These are phyloP conservation scores for Mycena alexandri DNA, from an alignment of 768 basidiomycete species.

Conservation along the genomic window DNA sequence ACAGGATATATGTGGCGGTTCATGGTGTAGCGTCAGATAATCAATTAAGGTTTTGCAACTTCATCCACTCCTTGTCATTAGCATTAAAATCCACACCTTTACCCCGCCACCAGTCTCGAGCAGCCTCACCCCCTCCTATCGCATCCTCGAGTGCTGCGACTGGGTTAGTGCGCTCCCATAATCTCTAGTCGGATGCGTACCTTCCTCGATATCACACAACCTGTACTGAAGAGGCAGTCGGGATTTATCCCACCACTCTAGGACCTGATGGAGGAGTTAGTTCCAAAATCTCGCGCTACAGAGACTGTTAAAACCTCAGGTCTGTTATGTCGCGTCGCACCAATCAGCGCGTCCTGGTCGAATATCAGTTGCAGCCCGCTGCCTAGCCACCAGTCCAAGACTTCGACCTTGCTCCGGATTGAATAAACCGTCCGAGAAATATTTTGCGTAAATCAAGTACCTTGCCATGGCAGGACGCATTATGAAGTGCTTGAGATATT, in stretches of 20 bases:
- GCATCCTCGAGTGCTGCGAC: constrained; percentile 81
- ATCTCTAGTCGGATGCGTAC: not conserved
- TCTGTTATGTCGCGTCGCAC: constrained; percentile 85
- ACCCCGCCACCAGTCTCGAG: constrained; percentile 83
- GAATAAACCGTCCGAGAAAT: not conserved
- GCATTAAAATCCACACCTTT: constrained; percentile 89
- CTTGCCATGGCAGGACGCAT: constrained; percentile 78
- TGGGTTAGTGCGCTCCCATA: not conserved
- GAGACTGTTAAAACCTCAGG: constrained; percentile 56
- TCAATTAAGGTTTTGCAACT: constrained; percentile 80
- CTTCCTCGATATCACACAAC: constrained; percentile 91
- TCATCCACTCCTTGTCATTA: constrained; percentile 91
- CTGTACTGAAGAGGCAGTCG: constrained; percentile 87
- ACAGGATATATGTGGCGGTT: constrained; percentile 24
- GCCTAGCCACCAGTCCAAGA: constrained; percentile 87
- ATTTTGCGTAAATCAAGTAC: constrained; percentile 1
- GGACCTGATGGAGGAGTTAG: constrained; percentile 51
- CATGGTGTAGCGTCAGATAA: not conserved
- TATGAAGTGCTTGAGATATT: constrained; percentile 79
- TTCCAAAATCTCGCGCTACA: not conserved
- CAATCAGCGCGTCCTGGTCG: constrained; percentile 83
- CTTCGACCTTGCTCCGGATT: constrained; percentile 57
- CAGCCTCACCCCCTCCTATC: constrained; percentile 81
- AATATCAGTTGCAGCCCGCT: constrained; percentile 83
- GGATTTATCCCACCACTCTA: constrained; percentile 91